Evolutionary conservation across 176 grass and related monocot species (phyloP), one percentile per base, ranked within the genome.

Genomic region (Oryza brachyantha): DNA sequence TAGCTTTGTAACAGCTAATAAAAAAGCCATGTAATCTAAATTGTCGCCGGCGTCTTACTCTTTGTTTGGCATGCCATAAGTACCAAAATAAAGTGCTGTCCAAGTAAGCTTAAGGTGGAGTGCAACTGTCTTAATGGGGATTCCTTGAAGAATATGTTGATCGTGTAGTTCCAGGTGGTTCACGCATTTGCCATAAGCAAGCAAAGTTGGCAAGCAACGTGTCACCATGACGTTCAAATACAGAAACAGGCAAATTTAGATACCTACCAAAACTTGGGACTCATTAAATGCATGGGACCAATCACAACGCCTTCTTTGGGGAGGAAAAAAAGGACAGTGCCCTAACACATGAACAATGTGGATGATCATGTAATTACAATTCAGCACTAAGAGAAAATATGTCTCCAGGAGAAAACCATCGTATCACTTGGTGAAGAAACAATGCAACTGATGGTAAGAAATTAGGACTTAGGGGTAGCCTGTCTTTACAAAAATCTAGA

Each of bases 51-150:
- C n/a, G n/a, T n/a, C 28, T 70, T 57, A 55, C 25, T 31, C 31
- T 68, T 12, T 79, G 63, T 69, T 84, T 46, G 8, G n/a, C 19
- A 52, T 13, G 35, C 41, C 27, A 61, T 52, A 50, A 55, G 13
- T 43, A 55, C 21, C 29, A 28, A 43, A 86, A 61, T 63, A 64
- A 63, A 70, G 59, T 80, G 16, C 68, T 69, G 40, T 16, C 26
- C 39, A 62, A 8, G 32, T 39, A 88, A 58, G 42, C 26, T 45
- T 80, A 77, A 76, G 50, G 55, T 39, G 17, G 64, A 42, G 41
- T 55, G 35, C 55, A 70, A 38, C 72, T 70, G 10, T 55, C 57
- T 57, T 70, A 76, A 71, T 69, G 74, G 42, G 22, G 75, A 27
- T 42, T 22, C 26, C 4, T 54, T 62, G 31, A 34, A 45, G 50